These are phyloP conservation scores for Begonia masoniana DNA, from an alignment of 306 rosid genomes.

Conservation along the genomic window DNA sequence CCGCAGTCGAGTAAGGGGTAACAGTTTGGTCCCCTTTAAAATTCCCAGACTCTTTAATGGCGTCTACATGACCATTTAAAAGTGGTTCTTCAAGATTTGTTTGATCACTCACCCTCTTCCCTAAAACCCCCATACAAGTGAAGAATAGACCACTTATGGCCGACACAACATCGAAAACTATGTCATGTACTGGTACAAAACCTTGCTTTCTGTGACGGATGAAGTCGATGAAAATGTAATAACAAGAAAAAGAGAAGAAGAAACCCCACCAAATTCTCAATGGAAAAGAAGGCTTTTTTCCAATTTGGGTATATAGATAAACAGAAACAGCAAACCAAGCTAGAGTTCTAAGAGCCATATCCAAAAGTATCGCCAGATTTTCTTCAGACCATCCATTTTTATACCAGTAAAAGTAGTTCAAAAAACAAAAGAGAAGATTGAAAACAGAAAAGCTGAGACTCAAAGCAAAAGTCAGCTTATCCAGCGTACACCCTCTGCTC, in stretches of 20 bases:
- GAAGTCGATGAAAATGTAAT: conserved; percentile 29
- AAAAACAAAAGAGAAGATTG: conserved; percentile 26
- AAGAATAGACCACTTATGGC: conserved; percentile 31
- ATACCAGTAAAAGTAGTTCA: conserved; percentile 35
- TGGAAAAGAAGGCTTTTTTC: conserved; percentile 12
- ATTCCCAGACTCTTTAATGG: conserved; percentile 19
- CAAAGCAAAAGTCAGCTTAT: conserved; percentile 12
- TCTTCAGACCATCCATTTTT: conserved; percentile 25
- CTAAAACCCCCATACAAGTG: conserved; percentile 23
- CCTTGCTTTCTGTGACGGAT: conserved; percentile 16
- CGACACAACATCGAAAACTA: conserved; percentile 32
- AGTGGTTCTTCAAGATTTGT: conserved; percentile 48
- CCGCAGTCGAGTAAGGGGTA: conserved; percentile 43
- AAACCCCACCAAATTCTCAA: conserved; percentile 51
- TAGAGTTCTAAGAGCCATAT: conserved; percentile 30
- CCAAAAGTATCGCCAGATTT: conserved; percentile 22
- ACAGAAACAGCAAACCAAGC: conserved; percentile 35
- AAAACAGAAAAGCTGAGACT: conserved; percentile 22
- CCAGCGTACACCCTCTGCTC: conserved; percentile 6
- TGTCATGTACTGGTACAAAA: conserved; percentile 20
- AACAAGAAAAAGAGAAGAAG: conserved; percentile 30
- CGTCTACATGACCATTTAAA: conserved; percentile 31
- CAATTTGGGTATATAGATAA: conserved; percentile 21
- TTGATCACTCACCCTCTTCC: conserved; percentile 19
- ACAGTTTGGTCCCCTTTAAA: conserved; percentile 21